phyloP scores from a whole-genome alignment of 352 stramenopile species.

The Halophytophthora batemanensis region DNA sequence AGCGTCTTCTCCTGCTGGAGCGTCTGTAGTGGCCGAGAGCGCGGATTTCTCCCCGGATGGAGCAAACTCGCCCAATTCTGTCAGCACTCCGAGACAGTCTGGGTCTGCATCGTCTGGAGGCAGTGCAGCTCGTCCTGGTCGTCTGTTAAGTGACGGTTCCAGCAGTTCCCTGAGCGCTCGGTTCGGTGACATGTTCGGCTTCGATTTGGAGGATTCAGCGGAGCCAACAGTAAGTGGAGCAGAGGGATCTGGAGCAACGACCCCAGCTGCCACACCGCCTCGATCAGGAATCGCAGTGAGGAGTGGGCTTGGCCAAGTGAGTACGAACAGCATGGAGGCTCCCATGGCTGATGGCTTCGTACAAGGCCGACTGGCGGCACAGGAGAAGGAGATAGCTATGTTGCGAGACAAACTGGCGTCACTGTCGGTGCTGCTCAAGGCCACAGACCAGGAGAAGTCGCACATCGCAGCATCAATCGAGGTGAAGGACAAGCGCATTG shows the following conservation, averaged over 20 bases:
- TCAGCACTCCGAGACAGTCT: conserved; percentile 5
- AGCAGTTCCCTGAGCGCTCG: conserved; percentile 18
- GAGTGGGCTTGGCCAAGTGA: conserved; percentile 12
- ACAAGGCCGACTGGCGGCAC: conserved; percentile 57
- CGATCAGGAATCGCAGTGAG: conserved; percentile 12
- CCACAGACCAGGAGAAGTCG: conserved; percentile 64
- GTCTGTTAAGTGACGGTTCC: conserved; percentile 27
- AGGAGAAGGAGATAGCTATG: conserved; percentile 70
- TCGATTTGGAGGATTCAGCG: conserved; percentile 22
- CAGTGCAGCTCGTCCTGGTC: conserved; percentile 11
- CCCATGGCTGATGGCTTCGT: conserved; percentile 31
- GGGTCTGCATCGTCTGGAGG: conserved; percentile 4
- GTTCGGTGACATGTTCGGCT: conserved; percentile 31
- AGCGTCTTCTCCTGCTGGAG: conserved; percentile 20
- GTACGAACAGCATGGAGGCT: conserved; percentile 3
- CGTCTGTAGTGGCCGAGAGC: conserved; percentile 14
- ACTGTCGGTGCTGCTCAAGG: conserved; percentile 58
- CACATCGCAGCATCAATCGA: conserved; percentile 51
- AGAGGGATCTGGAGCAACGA: conserved; percentile 3
- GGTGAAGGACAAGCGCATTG: conserved; percentile 76
- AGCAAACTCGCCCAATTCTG: conserved; percentile 15
- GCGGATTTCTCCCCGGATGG: conserved; percentile 8
- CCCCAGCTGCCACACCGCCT: conserved; percentile 8
- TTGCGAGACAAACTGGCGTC: conserved; percentile 68
- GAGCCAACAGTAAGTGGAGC: conserved; percentile 1